Evolutionary conservation across 179 eudicot species (phyloP).

Genomic region (Nepenthes alata): DNA sequence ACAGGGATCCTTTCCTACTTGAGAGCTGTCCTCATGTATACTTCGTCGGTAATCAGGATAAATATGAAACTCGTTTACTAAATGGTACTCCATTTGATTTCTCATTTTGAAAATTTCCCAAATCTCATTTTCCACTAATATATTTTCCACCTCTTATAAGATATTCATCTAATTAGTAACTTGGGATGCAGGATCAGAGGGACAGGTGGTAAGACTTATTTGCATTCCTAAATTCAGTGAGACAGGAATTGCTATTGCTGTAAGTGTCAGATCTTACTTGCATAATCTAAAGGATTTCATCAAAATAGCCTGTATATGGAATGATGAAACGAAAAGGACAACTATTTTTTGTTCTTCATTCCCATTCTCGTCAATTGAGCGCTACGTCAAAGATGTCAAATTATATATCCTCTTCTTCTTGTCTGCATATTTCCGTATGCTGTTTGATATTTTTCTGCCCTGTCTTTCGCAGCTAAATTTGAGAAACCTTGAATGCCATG

Average conservation of each 20-base stretch:
- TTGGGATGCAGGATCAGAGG: conserved; percentile 61
- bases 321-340: no score
- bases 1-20: conserved; percentile 82
- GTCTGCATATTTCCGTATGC: neutral
- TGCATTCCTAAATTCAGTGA: conserved; percentile 76
- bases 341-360: no score
- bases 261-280: conserved; percentile 16
- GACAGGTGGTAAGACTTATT: conserved; percentile 63
- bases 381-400: no score
- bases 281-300: no score
- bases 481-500: conserved; percentile 77
- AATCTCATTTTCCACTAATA: neutral
- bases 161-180: neutral
- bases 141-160: neutral
- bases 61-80: conserved; percentile 45
- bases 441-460: neutral
- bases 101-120: conserved; percentile 1
- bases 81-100: conserved; percentile 32
- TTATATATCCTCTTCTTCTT: neutral
- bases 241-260: conserved; percentile 79
- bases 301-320: no score
- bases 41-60: conserved; percentile 82
- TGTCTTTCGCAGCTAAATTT: conserved; percentile 55
- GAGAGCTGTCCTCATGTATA: conserved; percentile 94
- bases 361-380: no score